Evolutionary conservation across 371 early-diverging fungal genomes (phyloP), one percentile per base, ranked within the genome.

Genomic region (Basidiobolus heterosporus): DNA sequence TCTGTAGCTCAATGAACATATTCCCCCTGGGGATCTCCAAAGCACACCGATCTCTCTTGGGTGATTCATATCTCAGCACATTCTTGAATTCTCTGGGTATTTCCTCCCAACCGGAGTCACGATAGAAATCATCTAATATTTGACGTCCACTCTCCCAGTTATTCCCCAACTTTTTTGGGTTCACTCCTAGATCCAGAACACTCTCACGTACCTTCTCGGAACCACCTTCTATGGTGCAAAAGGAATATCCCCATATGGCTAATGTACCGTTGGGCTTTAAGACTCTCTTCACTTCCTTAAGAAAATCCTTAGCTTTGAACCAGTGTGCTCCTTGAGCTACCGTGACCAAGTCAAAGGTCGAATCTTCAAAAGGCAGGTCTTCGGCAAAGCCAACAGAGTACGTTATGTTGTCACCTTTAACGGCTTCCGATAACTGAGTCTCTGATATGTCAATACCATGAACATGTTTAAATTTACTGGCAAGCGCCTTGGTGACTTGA

Each of bases 201-300:
- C 30, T 30, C 3, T 30, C 9, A 5, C 30, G 30, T 5, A 30
- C 9, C 30, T 30, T 30, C 30, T 30, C 30, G 30, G 30, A 30
- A 30, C 30, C 9, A 9, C 30, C 30, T 30, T 30, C 30, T 3
- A 30, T 30, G 30, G 9, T 5, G 30, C 30, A 30, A 9, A 30
- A 30, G 9, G 30, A 15, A 16, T 80, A 80, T 1, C 75, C 72
- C 46, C 77, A 67, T 16, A 79, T 61, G 2, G 75, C 80, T 23
- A 84, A 57, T 0, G 81, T 79, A 9, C 85, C 85, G 3, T 56
- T 55, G 19, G 72, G 75, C 22, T 67, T 70, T 21, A 84, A 64
- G 16, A 80, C 73, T 8, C 81, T 74, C 43, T 66, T 66, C n/a
- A 66, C 64, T 52, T 80, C 79, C 8, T 57, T 49, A 40, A 72